These are phyloP conservation scores for Fusarium multiceps DNA, from an alignment of 2,329 filamentous ascomycete genomes.

Conservation along the genomic window DNA sequence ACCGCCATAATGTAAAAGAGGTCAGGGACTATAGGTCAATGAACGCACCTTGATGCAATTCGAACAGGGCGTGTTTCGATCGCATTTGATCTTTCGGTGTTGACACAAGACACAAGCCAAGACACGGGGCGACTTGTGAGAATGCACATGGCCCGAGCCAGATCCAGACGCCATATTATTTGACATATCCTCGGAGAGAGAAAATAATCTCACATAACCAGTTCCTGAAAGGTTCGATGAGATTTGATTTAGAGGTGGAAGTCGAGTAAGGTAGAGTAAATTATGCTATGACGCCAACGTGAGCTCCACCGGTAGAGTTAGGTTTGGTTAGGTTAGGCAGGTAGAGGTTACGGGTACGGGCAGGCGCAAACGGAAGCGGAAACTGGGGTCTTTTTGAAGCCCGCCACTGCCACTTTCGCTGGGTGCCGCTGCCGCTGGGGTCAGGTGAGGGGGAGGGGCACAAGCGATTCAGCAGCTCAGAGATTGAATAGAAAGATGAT, in stretches of 20 bases:
- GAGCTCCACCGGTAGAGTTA: conserved; percentile 17
- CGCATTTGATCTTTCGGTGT: conserved; percentile 72
- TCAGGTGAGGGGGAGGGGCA: conserved; percentile 41
- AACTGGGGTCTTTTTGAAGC: conserved; percentile 20
- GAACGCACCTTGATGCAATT: conserved; percentile 68
- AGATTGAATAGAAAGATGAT: not conserved
- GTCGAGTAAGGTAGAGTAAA: conserved; percentile 27
- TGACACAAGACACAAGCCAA: conserved; percentile 69
- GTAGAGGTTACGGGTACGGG: not conserved
- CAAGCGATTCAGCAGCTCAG: not conserved
- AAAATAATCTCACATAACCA: conserved; percentile 47
- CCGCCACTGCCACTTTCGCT: conserved; percentile 11
- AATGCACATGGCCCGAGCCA: conserved; percentile 27
- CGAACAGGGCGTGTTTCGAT: conserved; percentile 68
- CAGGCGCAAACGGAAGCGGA: conserved; percentile 10
- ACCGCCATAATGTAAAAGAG: not conserved
- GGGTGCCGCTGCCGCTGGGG: not conserved
- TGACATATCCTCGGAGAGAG: conserved; percentile 48
- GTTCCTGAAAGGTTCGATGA: not conserved
- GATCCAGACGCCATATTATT: conserved; percentile 44
- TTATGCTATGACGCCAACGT: conserved; percentile 37
- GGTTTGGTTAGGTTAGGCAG: not conserved
- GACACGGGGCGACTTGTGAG: conserved; percentile 58
- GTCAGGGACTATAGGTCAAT: conserved; percentile 1
- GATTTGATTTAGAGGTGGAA: conserved; percentile 10